phyloP scores from a whole-genome alignment of 2,329 filamentous ascomycete genomes.

The Nemania abortiva region DNA sequence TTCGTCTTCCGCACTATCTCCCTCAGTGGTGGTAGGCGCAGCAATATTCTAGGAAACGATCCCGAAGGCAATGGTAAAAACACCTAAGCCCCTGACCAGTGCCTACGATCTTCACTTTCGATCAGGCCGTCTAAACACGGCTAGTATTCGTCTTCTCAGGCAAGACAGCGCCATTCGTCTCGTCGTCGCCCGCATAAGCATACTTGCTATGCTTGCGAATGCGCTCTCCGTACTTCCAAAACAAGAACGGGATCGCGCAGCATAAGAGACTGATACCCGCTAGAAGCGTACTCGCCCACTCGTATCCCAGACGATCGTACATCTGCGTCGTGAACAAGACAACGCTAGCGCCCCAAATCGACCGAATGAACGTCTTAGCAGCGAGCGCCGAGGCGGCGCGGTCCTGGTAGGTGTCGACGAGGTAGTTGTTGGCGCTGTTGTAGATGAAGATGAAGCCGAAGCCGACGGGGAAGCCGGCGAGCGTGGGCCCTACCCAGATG shows the following conservation, averaged over 20 bases:
- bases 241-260: conserved; percentile 85
- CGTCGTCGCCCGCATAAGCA: conserved; percentile 74
- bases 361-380: conserved; percentile 83
- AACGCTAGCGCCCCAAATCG: conserved; percentile 81
- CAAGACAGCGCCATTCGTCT: conserved; percentile 23
- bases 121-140: conserved; percentile 19
- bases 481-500: conserved; percentile 77
- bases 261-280: conserved; percentile 81
- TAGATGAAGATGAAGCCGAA: conserved; percentile 89
- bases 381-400: conserved; percentile 85
- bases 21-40: background rate
- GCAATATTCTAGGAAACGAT: background rate
- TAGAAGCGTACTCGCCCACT: conserved; percentile 80
- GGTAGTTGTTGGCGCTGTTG: conserved; percentile 82
- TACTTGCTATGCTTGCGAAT: conserved; percentile 79
- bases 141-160: conserved; percentile 42
- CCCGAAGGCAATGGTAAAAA: background rate
- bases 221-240: conserved; percentile 79
- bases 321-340: conserved; percentile 87
- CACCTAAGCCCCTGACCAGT: background rate
- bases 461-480: conserved; percentile 78
- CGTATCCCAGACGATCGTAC: conserved; percentile 77
- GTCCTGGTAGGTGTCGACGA: conserved; percentile 72
- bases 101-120: background rate
- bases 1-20: background rate